These are phyloP conservation scores for Malassezia vespertilionis DNA, from an alignment of 1,284 basidiomycete genomes.

Conservation along the genomic window DNA sequence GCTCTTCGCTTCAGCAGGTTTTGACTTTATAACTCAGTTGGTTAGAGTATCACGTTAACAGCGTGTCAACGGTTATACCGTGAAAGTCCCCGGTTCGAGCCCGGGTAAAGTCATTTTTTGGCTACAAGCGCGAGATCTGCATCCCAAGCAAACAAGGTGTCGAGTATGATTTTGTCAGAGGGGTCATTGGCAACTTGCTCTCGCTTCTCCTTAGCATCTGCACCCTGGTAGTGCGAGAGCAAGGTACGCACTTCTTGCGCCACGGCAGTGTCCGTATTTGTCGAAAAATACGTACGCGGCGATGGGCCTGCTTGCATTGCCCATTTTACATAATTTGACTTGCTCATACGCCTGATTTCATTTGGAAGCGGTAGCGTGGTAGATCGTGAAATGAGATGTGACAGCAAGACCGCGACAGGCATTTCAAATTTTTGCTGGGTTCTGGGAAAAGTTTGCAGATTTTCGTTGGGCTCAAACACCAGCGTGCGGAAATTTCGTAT, in stretches of 20 bases:
- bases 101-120: conserved; percentile 16
- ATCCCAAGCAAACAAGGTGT: neutral
- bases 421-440: neutral
- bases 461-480: neutral
- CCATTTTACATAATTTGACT: conserved; percentile 9
- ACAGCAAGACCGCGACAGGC: neutral
- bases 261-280: neutral
- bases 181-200: neutral
- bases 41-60: conserved; percentile 21
- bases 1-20: neutral
- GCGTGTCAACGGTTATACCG: conserved; percentile 10
- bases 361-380: neutral
- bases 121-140: neutral
- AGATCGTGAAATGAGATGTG: conserved; percentile 5
- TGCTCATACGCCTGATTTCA: conserved; percentile 1
- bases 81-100: conserved; percentile 19
- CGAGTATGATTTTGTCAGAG: neutral
- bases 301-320: neutral
- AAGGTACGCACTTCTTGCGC: neutral
- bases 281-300: neutral
- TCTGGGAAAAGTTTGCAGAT: neutral
- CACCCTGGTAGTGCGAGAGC: neutral
- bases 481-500: conserved; percentile 3
- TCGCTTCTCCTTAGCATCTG: neutral
- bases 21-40: conserved; percentile 20